These are phyloP conservation scores for Onygenales sp. DNA, from an alignment of 2,329 filamentous ascomycete genomes.

Conservation along the genomic window DNA sequence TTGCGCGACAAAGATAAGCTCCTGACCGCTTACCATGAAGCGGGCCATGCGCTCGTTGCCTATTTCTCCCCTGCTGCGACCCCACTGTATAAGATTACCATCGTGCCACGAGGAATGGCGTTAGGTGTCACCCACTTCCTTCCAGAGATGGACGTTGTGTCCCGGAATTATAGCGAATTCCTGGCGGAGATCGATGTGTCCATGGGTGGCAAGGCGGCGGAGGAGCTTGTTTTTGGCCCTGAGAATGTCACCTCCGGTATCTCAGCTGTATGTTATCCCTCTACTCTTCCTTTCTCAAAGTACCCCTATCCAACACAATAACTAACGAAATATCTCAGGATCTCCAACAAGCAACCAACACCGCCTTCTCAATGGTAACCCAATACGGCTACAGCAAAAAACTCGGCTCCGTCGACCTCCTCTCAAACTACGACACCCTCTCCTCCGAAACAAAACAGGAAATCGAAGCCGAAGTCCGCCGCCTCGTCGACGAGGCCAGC, in stretches of 20 bases:
- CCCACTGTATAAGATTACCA: constrained; percentile 92
- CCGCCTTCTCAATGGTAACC: constrained; percentile 83
- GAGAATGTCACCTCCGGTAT: constrained; percentile 88
- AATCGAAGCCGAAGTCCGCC: constrained; percentile 82
- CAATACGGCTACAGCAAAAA: constrained; percentile 79
- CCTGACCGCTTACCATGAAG: constrained; percentile 93
- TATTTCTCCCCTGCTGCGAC: constrained; percentile 68
- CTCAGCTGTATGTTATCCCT: constrained; percentile 51
- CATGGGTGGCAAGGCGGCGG: constrained; percentile 77
- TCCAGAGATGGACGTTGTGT: constrained; percentile 88
- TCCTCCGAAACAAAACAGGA: constrained; percentile 77
- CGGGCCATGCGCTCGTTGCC: constrained; percentile 83
- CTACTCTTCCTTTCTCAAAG: neutral
- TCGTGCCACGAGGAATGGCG: constrained; percentile 79
- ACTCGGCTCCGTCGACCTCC: constrained; percentile 83
- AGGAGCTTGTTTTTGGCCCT: constrained; percentile 85
- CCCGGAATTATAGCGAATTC: constrained; percentile 75
- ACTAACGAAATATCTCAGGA: constrained; percentile 47
- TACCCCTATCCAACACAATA: neutral
- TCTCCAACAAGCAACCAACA: constrained; percentile 67
- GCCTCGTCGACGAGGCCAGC: constrained; percentile 72
- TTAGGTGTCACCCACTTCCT: constrained; percentile 82
- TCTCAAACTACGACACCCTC: constrained; percentile 67
- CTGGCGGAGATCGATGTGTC: constrained; percentile 68
- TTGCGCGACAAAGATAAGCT: constrained; percentile 91